Evolutionary conservation across 208 protist species (phyloP).

Genomic region (Wallacemonas sp.): DNA sequence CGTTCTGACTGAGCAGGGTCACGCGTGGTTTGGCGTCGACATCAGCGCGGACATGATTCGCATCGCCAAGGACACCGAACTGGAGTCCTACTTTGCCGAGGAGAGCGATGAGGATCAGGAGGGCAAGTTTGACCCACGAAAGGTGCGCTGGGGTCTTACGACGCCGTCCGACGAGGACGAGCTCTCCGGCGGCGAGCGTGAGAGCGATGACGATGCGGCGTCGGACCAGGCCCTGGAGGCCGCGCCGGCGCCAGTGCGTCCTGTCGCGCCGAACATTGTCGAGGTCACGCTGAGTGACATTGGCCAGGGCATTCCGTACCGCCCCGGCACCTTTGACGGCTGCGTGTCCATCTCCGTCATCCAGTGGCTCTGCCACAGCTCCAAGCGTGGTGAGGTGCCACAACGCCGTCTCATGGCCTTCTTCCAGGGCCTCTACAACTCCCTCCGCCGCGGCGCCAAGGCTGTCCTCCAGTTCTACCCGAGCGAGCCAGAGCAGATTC

Average conservation of each 20-base stretch:
- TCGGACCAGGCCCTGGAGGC: constrained; percentile 14
- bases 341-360: constrained; percentile 98
- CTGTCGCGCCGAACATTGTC: constrained; percentile 45
- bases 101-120: constrained; percentile 21
- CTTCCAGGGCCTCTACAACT: constrained; percentile 97
- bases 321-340: constrained; percentile 97
- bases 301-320: constrained; percentile 96
- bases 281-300: constrained; percentile 95
- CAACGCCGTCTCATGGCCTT: constrained; percentile 93
- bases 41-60: constrained; percentile 96
- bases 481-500: constrained; percentile 93
- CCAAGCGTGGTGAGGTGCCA: constrained; percentile 93
- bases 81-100: constrained; percentile 35
- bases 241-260: neutral
- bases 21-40: constrained; percentile 97
- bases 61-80: constrained; percentile 83
- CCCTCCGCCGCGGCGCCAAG: constrained; percentile 89
- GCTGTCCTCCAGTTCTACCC: constrained; percentile 99
- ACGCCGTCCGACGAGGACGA: constrained; percentile 38
- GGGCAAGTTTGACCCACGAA: constrained; percentile 32
- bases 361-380: constrained; percentile 99
- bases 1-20: constrained; percentile 93
- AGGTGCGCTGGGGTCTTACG: constrained; percentile 81
- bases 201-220: constrained; percentile 20
- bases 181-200: constrained; percentile 23